Base-by-base conservation (phyloP, 306 rosid genomes). In the Medicago truncatula region DNA sequence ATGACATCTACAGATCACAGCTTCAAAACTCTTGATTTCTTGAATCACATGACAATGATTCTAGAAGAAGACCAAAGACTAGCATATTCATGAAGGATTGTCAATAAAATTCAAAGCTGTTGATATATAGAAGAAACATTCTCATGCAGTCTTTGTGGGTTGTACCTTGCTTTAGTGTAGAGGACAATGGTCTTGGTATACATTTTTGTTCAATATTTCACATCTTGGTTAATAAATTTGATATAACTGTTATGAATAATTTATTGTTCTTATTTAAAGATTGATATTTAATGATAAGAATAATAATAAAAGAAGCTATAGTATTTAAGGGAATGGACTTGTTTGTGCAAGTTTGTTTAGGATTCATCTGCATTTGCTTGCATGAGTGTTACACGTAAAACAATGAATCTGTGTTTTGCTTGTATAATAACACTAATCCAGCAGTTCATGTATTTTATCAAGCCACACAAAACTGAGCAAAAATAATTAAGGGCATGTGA, bases 1-100 rank as follows among this genome's bases (percentile, higher is more conserved):
- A 43, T n/a, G 88, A 86, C 69, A 70, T 89, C 78, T 91, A 89
- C 91, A 89, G 81, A 85, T 86, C 90, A 58, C 97, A 90, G 74
- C 77, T 85, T 73, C 85, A 74, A 78, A 49, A 63, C 77, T 76
- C 88, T 68, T 76, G 65, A 80, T 40, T 43, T 67, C 18, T 66
- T 41, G 69, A 60, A 70, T 65, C 76, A 3, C 40, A 34, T 17
- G 46, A 34, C 70, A 11, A 11, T 43, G 57, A 41, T 36, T 16
- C 50, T 21, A 46, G n/a, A 75, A 57, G 44, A 46, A 50, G 17
- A 60, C 9, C 31, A 2, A 50, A 64, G 74, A 59, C 76, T 25
- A 36, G 40, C 28, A 28, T 75, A 64, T 39, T 66, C 18, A 13
- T 57, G 11, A 34, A 40, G 78, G 61, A 64, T 71, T 21, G 49